Evolutionary conservation across 2,329 filamentous ascomycete species (phyloP).

Genomic region (Penicillium sp.): DNA sequence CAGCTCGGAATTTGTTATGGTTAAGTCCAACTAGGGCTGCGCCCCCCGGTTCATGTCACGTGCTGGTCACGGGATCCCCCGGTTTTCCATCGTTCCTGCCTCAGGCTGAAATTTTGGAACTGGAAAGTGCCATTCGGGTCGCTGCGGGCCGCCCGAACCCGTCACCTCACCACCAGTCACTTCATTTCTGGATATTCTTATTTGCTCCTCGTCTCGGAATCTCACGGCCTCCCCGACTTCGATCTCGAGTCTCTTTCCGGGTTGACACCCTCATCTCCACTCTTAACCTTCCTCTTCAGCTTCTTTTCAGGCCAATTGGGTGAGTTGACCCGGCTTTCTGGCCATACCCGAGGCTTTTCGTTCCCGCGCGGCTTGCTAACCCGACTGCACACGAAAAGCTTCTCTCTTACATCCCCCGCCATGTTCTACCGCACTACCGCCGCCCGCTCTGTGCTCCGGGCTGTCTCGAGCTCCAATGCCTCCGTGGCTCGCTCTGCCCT

Average conservation of each 20-base stretch:
- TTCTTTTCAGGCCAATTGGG: slow-evolving; percentile 39
- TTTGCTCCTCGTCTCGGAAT: slow-evolving; percentile 33
- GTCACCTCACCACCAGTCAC: slow-evolving; percentile 40
- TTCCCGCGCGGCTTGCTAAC: slow-evolving; percentile 34
- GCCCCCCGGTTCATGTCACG: slow-evolving; percentile 16
- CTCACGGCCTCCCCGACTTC: slow-evolving; percentile 41
- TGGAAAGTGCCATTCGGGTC: slow-evolving; percentile 31
- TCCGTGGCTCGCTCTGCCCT: slow-evolving; percentile 47
- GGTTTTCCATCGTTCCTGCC: slow-evolving; percentile 18
- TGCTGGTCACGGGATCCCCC: slow-evolving; percentile 19
- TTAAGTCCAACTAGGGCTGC: too few species aligned
- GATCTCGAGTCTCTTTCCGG: slow-evolving; percentile 34
- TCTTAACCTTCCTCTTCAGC: slow-evolving; percentile 24
- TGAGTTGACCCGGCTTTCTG: slow-evolving; percentile 23
- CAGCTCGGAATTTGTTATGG: background rate
- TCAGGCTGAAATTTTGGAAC: slow-evolving; percentile 21
- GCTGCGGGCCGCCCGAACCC: slow-evolving; percentile 31
- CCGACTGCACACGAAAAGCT: slow-evolving; percentile 35
- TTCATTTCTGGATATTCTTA: slow-evolving; percentile 38
- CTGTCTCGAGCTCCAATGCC: slow-evolving; percentile 48
- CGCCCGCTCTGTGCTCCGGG: slow-evolving; percentile 50
- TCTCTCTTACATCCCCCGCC: slow-evolving; percentile 32
- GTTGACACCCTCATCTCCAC: slow-evolving; percentile 38
- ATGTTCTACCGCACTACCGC: slow-evolving; percentile 53
- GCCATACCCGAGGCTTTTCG: slow-evolving; percentile 38